Percentiles rank a stretch among this genome's conserved stretches.
Conservation (phyloP, 768 basidiomycete species). For the Rhodosporidiobolus sp. region DNA sequence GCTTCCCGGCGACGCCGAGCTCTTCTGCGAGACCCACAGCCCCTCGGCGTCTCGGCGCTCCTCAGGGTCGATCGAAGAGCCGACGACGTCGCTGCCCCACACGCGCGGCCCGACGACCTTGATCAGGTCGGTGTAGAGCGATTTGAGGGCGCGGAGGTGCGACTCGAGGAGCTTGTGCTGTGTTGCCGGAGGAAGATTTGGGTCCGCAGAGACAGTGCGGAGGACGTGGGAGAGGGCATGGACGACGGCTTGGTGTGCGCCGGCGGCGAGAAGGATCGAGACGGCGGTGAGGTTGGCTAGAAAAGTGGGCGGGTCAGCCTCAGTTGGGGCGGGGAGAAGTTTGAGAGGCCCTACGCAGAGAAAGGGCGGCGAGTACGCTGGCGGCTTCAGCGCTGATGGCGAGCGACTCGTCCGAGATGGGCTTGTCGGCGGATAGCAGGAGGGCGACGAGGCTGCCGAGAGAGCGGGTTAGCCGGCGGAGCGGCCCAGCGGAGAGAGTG, state of each 20-base stretch:
- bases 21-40: not conserved
- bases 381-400: conserved; percentile 12
- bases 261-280: not conserved
- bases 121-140: conserved; percentile 30
- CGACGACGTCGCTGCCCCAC: conserved; percentile 24
- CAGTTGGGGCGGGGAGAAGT: not conserved
- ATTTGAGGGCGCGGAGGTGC: conserved; percentile 27
- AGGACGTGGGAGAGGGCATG: not conserved
- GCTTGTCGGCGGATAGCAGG: not conserved
- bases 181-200: not conserved
- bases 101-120: conserved; percentile 21
- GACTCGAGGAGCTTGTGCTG: conserved; percentile 16
- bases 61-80: not conserved
- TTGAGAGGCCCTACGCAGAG: conserved; percentile 5
- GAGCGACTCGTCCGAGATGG: not conserved
- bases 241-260: conserved; percentile 10
- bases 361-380: conserved; percentile 17
- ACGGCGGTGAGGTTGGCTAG: conserved; percentile 29
- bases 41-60: conserved; percentile 12
- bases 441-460: conserved; percentile 9
- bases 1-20: not conserved
- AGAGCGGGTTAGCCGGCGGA: not conserved
- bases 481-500: fast-evolving
- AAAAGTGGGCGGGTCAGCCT: not conserved
- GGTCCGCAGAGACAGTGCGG: not conserved